phyloP scores from a whole-genome alignment of 352 stramenopile genomes.

The Pythium chondricola region DNA sequence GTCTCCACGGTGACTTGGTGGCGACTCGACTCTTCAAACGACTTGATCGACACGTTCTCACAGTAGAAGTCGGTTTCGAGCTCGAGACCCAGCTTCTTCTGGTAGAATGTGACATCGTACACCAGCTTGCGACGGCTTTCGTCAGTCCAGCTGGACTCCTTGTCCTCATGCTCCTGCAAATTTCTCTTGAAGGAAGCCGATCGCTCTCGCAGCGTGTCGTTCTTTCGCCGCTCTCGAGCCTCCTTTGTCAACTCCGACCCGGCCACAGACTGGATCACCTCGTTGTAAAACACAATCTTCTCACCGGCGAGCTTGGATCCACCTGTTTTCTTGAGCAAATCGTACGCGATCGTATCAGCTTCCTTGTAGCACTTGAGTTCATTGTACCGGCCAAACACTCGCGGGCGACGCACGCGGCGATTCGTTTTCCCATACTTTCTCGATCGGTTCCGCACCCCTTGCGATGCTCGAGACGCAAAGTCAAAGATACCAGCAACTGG shows the following conservation, averaged over 20 bases:
- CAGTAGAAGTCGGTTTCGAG: slow-evolving; percentile 88
- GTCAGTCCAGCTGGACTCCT: slow-evolving; percentile 18
- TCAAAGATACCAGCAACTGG: slow-evolving; percentile 86
- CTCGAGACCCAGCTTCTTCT: slow-evolving; percentile 81
- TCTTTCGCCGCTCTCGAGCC: slow-evolving; percentile 57
- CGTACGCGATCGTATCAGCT: slow-evolving; percentile 80
- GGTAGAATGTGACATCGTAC: slow-evolving; percentile 78
- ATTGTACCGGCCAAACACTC: slow-evolving; percentile 87
- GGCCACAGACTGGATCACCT: slow-evolving; percentile 72
- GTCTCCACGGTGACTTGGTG: slow-evolving; percentile 60
- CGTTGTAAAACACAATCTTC: slow-evolving; percentile 88
- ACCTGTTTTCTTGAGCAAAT: slow-evolving; percentile 71
- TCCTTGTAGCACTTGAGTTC: slow-evolving; percentile 88
- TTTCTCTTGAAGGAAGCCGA: slow-evolving; percentile 62
- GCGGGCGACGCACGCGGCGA: slow-evolving; percentile 65
- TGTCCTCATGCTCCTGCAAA: slow-evolving; percentile 63
- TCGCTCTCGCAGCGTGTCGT: slow-evolving; percentile 53
- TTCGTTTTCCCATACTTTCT: slow-evolving; percentile 76
- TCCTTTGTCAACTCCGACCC: slow-evolving; percentile 72
- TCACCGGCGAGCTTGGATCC: slow-evolving; percentile 60
- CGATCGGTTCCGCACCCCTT: slow-evolving; percentile 80
- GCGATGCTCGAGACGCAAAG: slow-evolving; percentile 82
- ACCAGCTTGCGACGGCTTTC: slow-evolving; percentile 45
- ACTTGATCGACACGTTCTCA: slow-evolving; percentile 82
- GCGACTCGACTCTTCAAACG: slow-evolving; percentile 42